Conservation (phyloP, 2,329 filamentous ascomycete species). For the Fusarium sp. region DNA sequence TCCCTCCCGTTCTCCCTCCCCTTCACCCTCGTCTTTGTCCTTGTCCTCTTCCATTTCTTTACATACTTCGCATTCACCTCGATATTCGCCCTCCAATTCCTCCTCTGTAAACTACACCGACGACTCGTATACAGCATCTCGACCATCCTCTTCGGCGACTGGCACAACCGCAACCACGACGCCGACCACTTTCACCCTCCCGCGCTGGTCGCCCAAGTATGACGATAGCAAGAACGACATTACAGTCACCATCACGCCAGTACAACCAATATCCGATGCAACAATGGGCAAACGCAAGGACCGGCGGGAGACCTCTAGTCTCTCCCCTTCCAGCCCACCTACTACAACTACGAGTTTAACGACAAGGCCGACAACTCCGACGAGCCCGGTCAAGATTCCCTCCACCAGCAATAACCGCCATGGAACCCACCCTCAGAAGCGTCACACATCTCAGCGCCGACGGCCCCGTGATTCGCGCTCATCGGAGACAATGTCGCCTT, state of each 20-base stretch:
- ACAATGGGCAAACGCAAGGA: constrained; percentile 51
- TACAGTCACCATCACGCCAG: constrained; percentile 38
- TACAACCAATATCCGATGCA: constrained; percentile 40
- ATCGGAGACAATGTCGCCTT: constrained; percentile 66
- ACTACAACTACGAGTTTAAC: constrained; percentile 42
- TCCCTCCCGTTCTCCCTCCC: constrained; percentile 23
- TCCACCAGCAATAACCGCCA: constrained; percentile 53
- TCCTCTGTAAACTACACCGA: constrained; percentile 7
- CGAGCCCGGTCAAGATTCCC: constrained; percentile 67
- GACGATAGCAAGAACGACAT: constrained; percentile 42
- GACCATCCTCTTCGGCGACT: constrained; percentile 12
- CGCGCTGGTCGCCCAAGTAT: constrained; percentile 45
- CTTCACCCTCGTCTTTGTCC: not conserved
- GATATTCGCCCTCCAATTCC: constrained; percentile 2
- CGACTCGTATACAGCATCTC: constrained; percentile 14
- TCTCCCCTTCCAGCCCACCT: constrained; percentile 43
- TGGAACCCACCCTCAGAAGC: constrained; percentile 50
- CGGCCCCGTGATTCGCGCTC: constrained; percentile 57
- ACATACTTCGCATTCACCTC: constrained; percentile 26
- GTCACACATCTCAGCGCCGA: constrained; percentile 51
- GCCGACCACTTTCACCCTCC: constrained; percentile 28
- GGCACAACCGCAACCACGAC: constrained; percentile 30
- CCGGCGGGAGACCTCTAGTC: constrained; percentile 42
- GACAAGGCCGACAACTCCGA: constrained; percentile 49
- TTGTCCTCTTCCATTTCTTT: constrained; percentile 19